These are phyloP conservation scores for Neurospora sp. DNA, from an alignment of 495 filamentous ascomycete species.

Conservation along the genomic window DNA sequence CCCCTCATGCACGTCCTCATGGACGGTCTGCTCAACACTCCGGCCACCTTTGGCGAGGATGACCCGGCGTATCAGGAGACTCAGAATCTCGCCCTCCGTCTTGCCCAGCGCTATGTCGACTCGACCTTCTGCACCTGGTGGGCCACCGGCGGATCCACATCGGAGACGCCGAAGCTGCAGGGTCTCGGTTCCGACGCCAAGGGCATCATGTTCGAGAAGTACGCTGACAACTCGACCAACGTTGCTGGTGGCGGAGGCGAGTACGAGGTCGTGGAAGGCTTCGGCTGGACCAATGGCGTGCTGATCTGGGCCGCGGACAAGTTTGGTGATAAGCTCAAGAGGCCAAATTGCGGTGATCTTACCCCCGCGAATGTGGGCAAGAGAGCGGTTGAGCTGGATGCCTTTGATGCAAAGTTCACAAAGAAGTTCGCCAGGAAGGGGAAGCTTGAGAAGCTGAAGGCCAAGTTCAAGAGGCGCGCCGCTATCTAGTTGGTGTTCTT, in stretches of 20 bases:
- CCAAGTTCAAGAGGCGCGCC: not conserved
- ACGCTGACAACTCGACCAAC: slow-evolving; percentile 35
- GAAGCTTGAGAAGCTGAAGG: slow-evolving; percentile 1
- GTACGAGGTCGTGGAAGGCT: slow-evolving; percentile 42
- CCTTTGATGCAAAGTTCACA: slow-evolving; percentile 28
- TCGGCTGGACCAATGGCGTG: slow-evolving; percentile 44
- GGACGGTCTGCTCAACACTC: slow-evolving; percentile 36
- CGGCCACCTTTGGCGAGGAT: slow-evolving; percentile 31
- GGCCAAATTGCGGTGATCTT: slow-evolving; percentile 35
- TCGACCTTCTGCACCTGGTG: slow-evolving; percentile 43
- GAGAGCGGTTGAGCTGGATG: slow-evolving; percentile 27
- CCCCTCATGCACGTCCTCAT: slow-evolving; percentile 37
- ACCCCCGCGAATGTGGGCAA: slow-evolving; percentile 22
- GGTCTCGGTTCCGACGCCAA: slow-evolving; percentile 23
- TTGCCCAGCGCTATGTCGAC: slow-evolving; percentile 41
- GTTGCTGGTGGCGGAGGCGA: slow-evolving; percentile 39
- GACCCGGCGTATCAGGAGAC: slow-evolving; percentile 33
- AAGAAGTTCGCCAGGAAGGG: slow-evolving; percentile 23
- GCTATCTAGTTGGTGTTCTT: not conserved
- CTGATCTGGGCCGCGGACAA: slow-evolving; percentile 39
- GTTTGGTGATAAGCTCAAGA: slow-evolving; percentile 30
- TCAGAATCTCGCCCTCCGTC: slow-evolving; percentile 27
- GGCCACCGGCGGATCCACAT: slow-evolving; percentile 37
- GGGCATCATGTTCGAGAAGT: slow-evolving; percentile 45
- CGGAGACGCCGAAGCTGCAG: slow-evolving; percentile 29